phyloP scores from a whole-genome alignment of 805 yeast species.

The Metschnikowia amazonensis region DNA sequence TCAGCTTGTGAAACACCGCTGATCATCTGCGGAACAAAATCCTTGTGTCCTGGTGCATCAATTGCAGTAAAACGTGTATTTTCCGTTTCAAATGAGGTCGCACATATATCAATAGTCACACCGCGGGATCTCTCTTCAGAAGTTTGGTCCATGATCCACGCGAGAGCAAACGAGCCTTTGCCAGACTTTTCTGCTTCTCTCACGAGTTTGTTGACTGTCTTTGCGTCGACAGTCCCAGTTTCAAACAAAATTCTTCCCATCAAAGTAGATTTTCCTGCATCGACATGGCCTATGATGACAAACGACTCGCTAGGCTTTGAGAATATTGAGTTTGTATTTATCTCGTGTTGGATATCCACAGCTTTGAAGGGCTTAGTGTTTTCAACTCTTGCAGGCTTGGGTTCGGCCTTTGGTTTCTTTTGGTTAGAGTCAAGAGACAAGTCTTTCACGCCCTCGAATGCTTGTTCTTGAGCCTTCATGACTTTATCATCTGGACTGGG shows the following conservation, averaged over 20 bases:
- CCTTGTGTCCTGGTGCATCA: slow-evolving; percentile 84
- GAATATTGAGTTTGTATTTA: slow-evolving; percentile 28
- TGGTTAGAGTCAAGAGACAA: slow-evolving; percentile 21
- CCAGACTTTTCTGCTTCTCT: slow-evolving; percentile 66
- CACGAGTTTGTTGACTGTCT: slow-evolving; percentile 57
- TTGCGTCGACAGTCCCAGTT: slow-evolving; percentile 60
- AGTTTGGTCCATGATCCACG: slow-evolving; percentile 85
- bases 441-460: slow-evolving; percentile 33
- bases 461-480: slow-evolving; percentile 52
- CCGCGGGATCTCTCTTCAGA: slow-evolving; percentile 72
- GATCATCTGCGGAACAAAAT: slow-evolving; percentile 82
- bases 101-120: slow-evolving; percentile 74
- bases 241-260: slow-evolving; percentile 72
- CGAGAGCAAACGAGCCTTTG: slow-evolving; percentile 75
- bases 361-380: slow-evolving; percentile 42
- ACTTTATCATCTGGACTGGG: slow-evolving; percentile 85
- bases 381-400: slow-evolving; percentile 15
- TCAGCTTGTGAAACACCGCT: slow-evolving; percentile 82
- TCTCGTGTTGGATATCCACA: slow-evolving; percentile 40
- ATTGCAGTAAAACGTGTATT: slow-evolving; percentile 59
- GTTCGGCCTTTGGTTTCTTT: slow-evolving; percentile 9
- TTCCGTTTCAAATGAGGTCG: slow-evolving; percentile 59
- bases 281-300: slow-evolving; percentile 83
- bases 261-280: slow-evolving; percentile 79
- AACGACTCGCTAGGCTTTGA: slow-evolving; percentile 60